phyloP scores from a whole-genome alignment of 1,284 basidiomycete genomes.

The Trametes sp. region DNA sequence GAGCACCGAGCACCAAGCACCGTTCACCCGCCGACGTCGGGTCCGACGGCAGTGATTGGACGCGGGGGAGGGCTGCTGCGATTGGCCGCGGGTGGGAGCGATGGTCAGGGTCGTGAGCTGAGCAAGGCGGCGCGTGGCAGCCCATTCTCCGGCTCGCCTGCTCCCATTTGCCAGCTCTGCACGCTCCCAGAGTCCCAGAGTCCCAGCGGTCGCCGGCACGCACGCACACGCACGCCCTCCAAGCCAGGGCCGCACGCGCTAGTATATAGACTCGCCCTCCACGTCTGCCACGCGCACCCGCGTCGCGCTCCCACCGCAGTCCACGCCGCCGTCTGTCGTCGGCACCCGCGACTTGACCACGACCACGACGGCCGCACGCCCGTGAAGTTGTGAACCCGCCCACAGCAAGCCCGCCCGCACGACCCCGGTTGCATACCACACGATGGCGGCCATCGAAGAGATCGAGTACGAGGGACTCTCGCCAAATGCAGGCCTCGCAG shows the following conservation, averaged over 20 bases:
- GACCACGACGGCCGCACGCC: background rate
- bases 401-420: background rate
- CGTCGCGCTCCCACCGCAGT: background rate
- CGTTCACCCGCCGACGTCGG: conserved; percentile 10
- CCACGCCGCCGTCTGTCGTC: background rate
- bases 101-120: background rate
- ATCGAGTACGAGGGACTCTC: conserved; percentile 81
- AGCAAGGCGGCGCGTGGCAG: conserved; percentile 8
- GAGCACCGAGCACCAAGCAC: background rate
- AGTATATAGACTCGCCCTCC: background rate
- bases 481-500: conserved; percentile 77
- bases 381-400: background rate
- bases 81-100: conserved; percentile 8
- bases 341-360: background rate
- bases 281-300: conserved; percentile 3
- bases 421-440: no score
- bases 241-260: background rate
- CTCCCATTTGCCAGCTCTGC: conserved; percentile 6
- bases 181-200: background rate
- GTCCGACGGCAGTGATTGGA: conserved; percentile 8
- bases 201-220: background rate
- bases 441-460: conserved; percentile 52
- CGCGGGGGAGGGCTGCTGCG: background rate
- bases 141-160: background rate
- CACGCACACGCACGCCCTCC: background rate